Evolutionary conservation across 148 eudicot species (phyloP).

Genomic region (Nepenthes gracilis): DNA sequence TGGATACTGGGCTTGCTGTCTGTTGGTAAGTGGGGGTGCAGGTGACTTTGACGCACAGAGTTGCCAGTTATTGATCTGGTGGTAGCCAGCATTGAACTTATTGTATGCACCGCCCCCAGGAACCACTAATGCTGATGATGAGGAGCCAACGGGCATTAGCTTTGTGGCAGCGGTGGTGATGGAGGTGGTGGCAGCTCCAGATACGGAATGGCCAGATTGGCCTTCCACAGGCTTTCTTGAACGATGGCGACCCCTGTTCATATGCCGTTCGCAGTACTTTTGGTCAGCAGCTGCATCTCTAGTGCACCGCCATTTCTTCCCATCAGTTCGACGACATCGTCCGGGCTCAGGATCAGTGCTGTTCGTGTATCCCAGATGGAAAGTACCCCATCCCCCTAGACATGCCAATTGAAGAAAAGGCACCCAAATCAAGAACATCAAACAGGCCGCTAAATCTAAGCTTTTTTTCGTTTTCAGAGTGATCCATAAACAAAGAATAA

Average conservation of each 20-base stretch:
- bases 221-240: conserved; percentile 35
- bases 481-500: no score
- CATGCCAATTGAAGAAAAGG: neutral
- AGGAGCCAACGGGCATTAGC: neutral
- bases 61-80: conserved; percentile 1
- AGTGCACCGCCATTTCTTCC: conserved; percentile 29
- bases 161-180: conserved; percentile 8
- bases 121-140: conserved; percentile 1
- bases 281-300: conserved; percentile 20
- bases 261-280: conserved; percentile 22
- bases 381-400: conserved; percentile 21
- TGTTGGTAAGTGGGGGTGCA: neutral
- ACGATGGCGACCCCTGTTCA: conserved; percentile 26
- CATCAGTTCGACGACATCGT: conserved; percentile 21
- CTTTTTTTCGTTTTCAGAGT: no score
- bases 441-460: no score
- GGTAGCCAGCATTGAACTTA: conserved; percentile 1
- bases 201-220: conserved; percentile 6
- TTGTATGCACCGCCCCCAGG: conserved; percentile 4
- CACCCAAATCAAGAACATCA: neutral
- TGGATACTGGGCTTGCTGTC: neutral
- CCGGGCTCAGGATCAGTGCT: conserved; percentile 25
- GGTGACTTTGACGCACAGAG: conserved; percentile 1
- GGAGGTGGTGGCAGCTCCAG: conserved; percentile 7
- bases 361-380: conserved; percentile 19